Conservation (phyloP, 2,329 filamentous ascomycete genomes). For the Trichoderma endophyticum region DNA sequence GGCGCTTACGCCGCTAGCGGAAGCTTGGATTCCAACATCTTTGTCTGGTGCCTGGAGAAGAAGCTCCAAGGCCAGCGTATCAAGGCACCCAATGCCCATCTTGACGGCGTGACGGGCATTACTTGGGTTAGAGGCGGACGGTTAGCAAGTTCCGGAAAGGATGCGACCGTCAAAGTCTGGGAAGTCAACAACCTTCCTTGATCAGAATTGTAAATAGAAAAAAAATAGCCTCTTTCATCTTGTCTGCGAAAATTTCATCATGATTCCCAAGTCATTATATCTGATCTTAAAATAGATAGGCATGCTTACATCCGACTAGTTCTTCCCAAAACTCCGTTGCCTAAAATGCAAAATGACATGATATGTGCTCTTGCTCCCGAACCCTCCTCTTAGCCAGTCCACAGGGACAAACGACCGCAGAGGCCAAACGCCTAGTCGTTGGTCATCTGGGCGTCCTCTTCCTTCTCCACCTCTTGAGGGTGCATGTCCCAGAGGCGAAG, state of each 20-base stretch:
- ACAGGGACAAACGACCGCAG: conserved; percentile 16
- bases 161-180: conserved; percentile 93
- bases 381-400: neutral
- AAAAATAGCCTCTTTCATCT: neutral
- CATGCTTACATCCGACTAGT: neutral
- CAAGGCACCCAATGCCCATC: conserved; percentile 85
- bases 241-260: neutral
- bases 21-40: conserved; percentile 85
- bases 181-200: conserved; percentile 37
- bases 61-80: conserved; percentile 77
- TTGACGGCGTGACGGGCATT: conserved; percentile 89
- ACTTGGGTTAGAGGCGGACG: conserved; percentile 70
- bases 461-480: conserved; percentile 32
- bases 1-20: conserved; percentile 80
- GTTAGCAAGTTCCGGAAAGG: conserved; percentile 77
- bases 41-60: conserved; percentile 82
- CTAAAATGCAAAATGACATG: neutral
- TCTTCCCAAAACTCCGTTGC: conserved; percentile 1
- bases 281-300: neutral
- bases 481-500: conserved; percentile 37
- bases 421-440: conserved; percentile 36
- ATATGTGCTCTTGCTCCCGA: neutral
- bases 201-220: conserved; percentile 2
- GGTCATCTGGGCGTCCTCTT: conserved; percentile 38
- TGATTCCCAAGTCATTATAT: conserved; percentile 5